Evolutionary conservation across 139 green algal genomes (phyloP).

Genomic region (Mychonastes homosphaera): DNA sequence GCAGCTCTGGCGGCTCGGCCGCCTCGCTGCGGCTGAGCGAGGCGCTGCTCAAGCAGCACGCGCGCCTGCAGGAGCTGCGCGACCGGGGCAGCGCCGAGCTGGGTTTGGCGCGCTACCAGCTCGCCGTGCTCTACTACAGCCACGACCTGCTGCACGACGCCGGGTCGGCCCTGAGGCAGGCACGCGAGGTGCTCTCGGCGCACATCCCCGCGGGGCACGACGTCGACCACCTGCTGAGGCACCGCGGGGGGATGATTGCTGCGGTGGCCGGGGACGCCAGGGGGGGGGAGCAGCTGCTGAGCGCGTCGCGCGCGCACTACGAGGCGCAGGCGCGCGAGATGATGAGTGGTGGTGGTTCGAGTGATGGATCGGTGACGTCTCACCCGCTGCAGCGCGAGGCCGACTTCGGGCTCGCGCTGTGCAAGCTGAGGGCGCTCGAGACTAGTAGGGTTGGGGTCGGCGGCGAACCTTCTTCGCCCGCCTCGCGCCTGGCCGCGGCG

Average conservation of each 20-base stretch:
- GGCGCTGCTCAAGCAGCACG: slow-evolving; percentile 33
- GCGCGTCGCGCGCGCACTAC: slow-evolving; percentile 22
- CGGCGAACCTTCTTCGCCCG: too few species aligned
- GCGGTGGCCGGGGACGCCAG: slow-evolving; percentile 35
- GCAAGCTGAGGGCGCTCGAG: slow-evolving; percentile 29
- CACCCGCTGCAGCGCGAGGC: slow-evolving; percentile 35
- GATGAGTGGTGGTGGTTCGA: background rate
- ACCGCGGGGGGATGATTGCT: slow-evolving; percentile 46
- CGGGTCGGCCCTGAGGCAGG: slow-evolving; percentile 10
- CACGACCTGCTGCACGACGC: slow-evolving; percentile 37
- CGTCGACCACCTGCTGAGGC: slow-evolving; percentile 39
- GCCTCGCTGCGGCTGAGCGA: slow-evolving; percentile 20
- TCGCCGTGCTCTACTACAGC: slow-evolving; percentile 40
- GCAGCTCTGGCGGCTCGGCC: slow-evolving; percentile 12
- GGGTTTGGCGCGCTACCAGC: slow-evolving; percentile 34
- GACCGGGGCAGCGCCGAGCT: slow-evolving; percentile 24
- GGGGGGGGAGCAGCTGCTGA: slow-evolving; percentile 32
- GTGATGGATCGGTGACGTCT: background rate
- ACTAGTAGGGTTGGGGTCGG: too few species aligned
- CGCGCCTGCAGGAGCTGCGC: slow-evolving; percentile 18
- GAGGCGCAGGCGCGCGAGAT: background rate
- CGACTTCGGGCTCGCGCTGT: slow-evolving; percentile 37
- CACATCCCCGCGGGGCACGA: slow-evolving; percentile 31
- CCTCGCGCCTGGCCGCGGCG: background rate
- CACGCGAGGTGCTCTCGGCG: slow-evolving; percentile 9